phyloP scores from a whole-genome alignment of 1,284 basidiomycete species.

The Papiliotrema nemorosa region DNA sequence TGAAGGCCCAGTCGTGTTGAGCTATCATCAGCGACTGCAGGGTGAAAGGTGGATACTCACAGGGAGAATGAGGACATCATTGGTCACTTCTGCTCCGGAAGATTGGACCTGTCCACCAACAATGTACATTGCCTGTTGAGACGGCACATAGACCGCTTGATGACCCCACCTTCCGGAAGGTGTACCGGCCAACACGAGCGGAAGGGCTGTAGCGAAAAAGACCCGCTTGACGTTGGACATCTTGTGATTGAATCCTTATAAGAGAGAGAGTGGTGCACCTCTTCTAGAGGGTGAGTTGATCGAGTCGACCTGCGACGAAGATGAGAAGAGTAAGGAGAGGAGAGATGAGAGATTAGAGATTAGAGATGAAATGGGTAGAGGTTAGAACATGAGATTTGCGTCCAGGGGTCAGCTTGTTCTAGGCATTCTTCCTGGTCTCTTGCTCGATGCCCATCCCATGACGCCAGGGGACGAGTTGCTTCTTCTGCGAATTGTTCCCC shows the following conservation, averaged over 20 bases:
- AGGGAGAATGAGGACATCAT: constrained; percentile 45
- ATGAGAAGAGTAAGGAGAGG: constrained; percentile 8
- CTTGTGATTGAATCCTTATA: neutral
- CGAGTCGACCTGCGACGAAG: constrained; percentile 38
- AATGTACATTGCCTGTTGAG: constrained; percentile 42
- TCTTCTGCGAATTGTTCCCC: too few species aligned
- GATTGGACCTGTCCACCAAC: constrained; percentile 43
- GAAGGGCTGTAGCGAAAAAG: constrained; percentile 13
- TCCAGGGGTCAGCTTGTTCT: too few species aligned
- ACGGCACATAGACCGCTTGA: constrained; percentile 43
- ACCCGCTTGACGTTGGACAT: neutral
- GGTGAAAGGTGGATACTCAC: constrained; percentile 18
- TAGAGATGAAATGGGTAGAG: too few species aligned
- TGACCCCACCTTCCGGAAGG: constrained; percentile 48
- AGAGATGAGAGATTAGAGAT: constrained; percentile 5
- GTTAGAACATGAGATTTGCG: too few species aligned
- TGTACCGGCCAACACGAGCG: constrained; percentile 19
- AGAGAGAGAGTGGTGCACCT: constrained; percentile 11
- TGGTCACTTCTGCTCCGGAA: constrained; percentile 38
- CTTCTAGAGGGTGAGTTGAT: constrained; percentile 22
- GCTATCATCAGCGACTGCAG: constrained; percentile 13
- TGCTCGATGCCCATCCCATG: too few species aligned
- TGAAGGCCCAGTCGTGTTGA: constrained; percentile 36
- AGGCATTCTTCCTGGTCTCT: too few species aligned
- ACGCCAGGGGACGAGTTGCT: too few species aligned